Evolutionary conservation across 805 yeast species (phyloP).

Genomic region (Lipomyces mesembrius): DNA sequence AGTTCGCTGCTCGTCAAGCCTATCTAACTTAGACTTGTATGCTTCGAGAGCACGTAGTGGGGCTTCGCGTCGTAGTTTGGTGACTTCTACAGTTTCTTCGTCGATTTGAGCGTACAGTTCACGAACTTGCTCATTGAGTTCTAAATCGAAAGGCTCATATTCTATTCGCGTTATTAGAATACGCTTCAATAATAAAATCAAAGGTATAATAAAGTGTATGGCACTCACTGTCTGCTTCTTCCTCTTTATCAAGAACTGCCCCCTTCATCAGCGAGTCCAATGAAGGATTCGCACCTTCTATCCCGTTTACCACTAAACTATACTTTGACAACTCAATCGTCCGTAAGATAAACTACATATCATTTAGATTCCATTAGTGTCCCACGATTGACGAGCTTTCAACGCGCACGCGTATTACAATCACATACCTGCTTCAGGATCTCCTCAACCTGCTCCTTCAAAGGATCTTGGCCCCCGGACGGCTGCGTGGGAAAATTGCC

Average conservation of each 20-base stretch:
- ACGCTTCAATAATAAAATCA: neutral
- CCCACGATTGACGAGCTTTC: neutral
- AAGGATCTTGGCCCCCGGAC: slow-evolving; percentile 44
- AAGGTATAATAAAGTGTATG: slow-evolving; percentile 26
- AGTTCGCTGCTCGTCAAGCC: slow-evolving; percentile 24
- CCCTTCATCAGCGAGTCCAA: slow-evolving; percentile 39
- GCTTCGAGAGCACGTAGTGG: slow-evolving; percentile 44
- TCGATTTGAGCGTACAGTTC: slow-evolving; percentile 47
- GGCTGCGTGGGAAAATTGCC: slow-evolving; percentile 51
- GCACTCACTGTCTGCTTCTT: slow-evolving; percentile 27
- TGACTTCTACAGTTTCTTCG: slow-evolving; percentile 58
- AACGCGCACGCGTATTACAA: neutral
- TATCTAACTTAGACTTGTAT: slow-evolving; percentile 46
- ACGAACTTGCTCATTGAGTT: slow-evolving; percentile 63
- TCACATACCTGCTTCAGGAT: slow-evolving; percentile 48
- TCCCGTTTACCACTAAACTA: slow-evolving; percentile 63
- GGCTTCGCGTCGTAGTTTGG: slow-evolving; percentile 54
- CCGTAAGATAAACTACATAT: slow-evolving; percentile 49
- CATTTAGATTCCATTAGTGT: neutral
- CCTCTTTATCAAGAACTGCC: slow-evolving; percentile 39
- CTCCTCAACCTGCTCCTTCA: slow-evolving; percentile 52
- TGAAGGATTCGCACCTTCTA: slow-evolving; percentile 43
- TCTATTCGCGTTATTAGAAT: slow-evolving; percentile 39
- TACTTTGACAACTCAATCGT: slow-evolving; percentile 60
- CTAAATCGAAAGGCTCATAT: slow-evolving; percentile 72